Evolutionary conservation across 768 basidiomycete species (phyloP).

Genomic region (Russula sp.): DNA sequence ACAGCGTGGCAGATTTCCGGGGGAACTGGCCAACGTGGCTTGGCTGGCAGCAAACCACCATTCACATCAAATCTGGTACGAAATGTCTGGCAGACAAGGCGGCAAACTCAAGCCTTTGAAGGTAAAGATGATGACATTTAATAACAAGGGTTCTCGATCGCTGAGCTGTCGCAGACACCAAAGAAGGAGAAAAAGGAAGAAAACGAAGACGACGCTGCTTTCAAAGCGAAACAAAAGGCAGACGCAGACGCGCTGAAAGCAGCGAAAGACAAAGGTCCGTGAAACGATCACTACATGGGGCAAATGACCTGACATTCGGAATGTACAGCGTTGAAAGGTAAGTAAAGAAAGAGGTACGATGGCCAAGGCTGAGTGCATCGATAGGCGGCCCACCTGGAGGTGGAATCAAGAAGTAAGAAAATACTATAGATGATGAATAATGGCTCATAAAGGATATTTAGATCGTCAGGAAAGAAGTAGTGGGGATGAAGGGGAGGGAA

Average conservation of each 20-base stretch:
- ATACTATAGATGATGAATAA: neutral
- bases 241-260: conserved; percentile 68
- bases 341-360: conserved; percentile 25
- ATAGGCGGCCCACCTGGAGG: conserved; percentile 62
- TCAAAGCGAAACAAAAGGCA: conserved; percentile 71
- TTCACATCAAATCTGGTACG: neutral
- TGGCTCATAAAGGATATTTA: conserved; percentile 24
- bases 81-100: conserved; percentile 64
- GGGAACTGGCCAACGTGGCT: neutral
- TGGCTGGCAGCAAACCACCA: no score
- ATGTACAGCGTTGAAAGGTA: conserved; percentile 48
- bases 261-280: conserved; percentile 63
- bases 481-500: neutral
- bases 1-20: neutral
- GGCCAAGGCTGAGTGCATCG: conserved; percentile 7
- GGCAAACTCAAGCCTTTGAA: conserved; percentile 86
- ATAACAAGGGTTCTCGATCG: neutral
- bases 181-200: conserved; percentile 77
- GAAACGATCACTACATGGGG: neutral
- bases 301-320: neutral
- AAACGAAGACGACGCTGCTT: conserved; percentile 60
- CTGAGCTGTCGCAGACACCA: conserved; percentile 46
- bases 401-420: conserved; percentile 80
- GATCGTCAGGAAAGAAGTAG: conserved; percentile 72
- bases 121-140: conserved; percentile 34